phyloP scores from a whole-genome alignment of 2,329 filamentous ascomycete genomes.

The Botryotinia convoluta region DNA sequence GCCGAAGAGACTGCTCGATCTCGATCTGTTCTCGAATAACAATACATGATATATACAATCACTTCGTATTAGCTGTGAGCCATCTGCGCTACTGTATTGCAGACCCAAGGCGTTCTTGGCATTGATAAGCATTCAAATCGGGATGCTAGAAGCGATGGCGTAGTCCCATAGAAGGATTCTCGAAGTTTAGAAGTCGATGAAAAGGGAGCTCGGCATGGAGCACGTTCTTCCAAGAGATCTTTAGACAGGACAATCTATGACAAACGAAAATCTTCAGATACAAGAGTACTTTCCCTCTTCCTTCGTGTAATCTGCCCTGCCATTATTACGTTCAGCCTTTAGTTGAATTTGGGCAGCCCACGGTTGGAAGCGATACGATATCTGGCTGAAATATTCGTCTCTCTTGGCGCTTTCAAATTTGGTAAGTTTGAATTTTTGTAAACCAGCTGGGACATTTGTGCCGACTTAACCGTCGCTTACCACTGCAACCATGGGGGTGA shows the following conservation, averaged over 20 bases:
- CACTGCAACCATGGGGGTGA: neutral
- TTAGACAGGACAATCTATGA: neutral
- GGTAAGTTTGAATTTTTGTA: neutral
- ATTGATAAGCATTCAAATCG: neutral
- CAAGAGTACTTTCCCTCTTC: neutral
- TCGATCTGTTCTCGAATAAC: neutral
- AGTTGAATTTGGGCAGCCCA: neutral
- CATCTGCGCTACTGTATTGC: neutral
- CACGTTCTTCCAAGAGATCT: neutral
- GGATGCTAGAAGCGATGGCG: constrained; percentile 3
- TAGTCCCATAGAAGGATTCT: neutral
- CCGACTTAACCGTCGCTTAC: neutral
- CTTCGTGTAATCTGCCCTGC: neutral
- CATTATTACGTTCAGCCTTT: neutral
- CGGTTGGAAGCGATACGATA: neutral
- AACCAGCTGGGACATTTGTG: neutral
- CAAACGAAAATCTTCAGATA: neutral
- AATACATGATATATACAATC: neutral
- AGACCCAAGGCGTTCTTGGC: neutral
- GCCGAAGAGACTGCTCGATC: neutral
- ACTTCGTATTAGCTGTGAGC: neutral
- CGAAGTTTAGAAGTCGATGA: neutral
- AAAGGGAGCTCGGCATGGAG: neutral
- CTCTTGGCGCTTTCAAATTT: neutral
- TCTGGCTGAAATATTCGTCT: neutral